Evolutionary conservation across 345 rosid species (phyloP).

Genomic region (Salix udensis): DNA sequence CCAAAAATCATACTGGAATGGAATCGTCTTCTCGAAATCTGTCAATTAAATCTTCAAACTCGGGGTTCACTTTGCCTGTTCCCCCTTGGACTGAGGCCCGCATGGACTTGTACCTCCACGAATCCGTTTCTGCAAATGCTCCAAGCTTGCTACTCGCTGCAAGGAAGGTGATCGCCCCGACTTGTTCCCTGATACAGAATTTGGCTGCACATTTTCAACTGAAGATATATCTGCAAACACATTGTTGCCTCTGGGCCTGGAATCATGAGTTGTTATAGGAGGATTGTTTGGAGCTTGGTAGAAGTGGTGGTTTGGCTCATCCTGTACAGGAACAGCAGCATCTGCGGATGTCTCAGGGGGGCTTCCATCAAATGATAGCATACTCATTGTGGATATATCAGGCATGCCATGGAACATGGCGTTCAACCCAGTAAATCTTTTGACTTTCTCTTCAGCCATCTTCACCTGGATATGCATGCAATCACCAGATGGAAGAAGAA

Average conservation of each 20-base stretch:
- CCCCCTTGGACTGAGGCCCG: slow-evolving; percentile 20
- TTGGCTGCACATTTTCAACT: slow-evolving; percentile 34
- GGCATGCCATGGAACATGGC: slow-evolving; percentile 37
- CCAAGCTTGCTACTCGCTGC: slow-evolving; percentile 86
- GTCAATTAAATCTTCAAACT: slow-evolving; percentile 4
- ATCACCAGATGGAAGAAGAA: background rate
- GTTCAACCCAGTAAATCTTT: slow-evolving; percentile 25
- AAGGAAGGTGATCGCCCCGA: slow-evolving; percentile 60
- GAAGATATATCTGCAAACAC: slow-evolving; percentile 42
- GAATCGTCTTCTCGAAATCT: slow-evolving; percentile 1
- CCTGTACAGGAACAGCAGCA: slow-evolving; percentile 52
- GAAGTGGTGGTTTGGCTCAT: slow-evolving; percentile 35
- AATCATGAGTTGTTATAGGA: slow-evolving; percentile 29
- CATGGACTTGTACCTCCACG: slow-evolving; percentile 41
- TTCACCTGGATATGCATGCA: slow-evolving; percentile 20
- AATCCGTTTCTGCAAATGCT: slow-evolving; percentile 83
- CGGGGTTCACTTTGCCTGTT: slow-evolving; percentile 12
- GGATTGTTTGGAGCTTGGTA: slow-evolving; percentile 33
- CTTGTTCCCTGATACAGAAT: slow-evolving; percentile 46
- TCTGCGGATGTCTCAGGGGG: slow-evolving; percentile 52
- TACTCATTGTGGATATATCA: slow-evolving; percentile 39
- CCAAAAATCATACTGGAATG: slow-evolving; percentile 7
- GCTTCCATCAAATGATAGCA: slow-evolving; percentile 42
- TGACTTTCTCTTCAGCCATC: slow-evolving; percentile 32
- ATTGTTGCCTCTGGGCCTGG: slow-evolving; percentile 24